A percentile compares a stretch with the other conserved stretches of the same genome.
These are phyloP conservation scores for Aquilaria yunnanensis DNA, from an alignment of 345 rosid genomes.

Conservation along the genomic window DNA sequence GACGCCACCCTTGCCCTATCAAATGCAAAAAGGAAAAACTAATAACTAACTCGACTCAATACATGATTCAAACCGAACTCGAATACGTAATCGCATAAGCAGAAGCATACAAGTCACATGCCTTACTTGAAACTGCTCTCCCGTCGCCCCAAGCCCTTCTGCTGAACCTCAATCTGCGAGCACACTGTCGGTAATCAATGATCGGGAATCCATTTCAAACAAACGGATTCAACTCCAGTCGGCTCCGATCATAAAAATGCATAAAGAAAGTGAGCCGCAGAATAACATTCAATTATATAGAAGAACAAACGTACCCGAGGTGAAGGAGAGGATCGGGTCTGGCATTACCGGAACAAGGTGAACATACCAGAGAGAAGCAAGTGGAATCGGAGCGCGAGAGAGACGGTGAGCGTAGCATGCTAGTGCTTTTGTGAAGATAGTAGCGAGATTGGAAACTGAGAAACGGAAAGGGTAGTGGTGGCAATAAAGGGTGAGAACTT, in stretches of 20 bases:
- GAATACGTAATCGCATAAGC: neutral
- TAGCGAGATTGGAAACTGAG: too few relatives aligned
- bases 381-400: too few relatives aligned
- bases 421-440: neutral
- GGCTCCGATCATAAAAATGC: neutral
- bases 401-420: too few relatives aligned
- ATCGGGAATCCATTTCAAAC: neutral
- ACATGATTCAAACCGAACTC: slow-evolving; percentile 1
- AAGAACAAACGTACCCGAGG: too few relatives aligned
- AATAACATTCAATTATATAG: too few relatives aligned
- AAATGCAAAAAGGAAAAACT: slow-evolving; percentile 18
- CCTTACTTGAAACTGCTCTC: slow-evolving; percentile 37
- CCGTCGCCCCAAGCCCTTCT: slow-evolving; percentile 21
- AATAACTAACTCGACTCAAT: neutral
- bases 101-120: slow-evolving; percentile 18
- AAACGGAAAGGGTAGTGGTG: too few relatives aligned
- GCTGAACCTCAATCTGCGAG: slow-evolving; percentile 43
- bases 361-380: too few relatives aligned
- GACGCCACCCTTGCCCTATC: slow-evolving; percentile 33
- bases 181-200: slow-evolving; percentile 9
- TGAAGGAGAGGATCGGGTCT: too few relatives aligned
- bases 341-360: too few relatives aligned
- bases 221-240: too few relatives aligned
- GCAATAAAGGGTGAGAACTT: too few relatives aligned
- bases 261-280: slow-evolving; percentile 9